Base-by-base conservation (phyloP, 495 filamentous ascomycete genomes). In the Evansstolkia leycettana region DNA sequence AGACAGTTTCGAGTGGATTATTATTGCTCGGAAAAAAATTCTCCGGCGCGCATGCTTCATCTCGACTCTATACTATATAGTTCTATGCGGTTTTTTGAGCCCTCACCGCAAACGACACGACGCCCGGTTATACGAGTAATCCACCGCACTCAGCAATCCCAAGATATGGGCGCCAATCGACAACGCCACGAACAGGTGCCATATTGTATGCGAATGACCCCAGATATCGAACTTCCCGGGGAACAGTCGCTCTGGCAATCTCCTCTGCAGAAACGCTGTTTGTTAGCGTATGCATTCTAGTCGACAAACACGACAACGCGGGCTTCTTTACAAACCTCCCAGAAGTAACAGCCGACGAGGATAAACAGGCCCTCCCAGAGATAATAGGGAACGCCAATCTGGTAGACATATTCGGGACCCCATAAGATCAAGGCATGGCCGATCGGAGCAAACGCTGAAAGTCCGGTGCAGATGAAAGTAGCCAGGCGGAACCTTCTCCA, bases 391-490 rank as follows among this genome's bases (percentile, higher is more conserved):
- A 74, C 51, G 0, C 70, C 70, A 5, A 58, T 55, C 17, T 60
- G 41, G 36, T 39, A 45, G 48, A 67, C 59, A 16, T 65, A 49
- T 5, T 32, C 23, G 25, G 48, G 55, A 0, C 64, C 64, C 36
- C 60, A 68, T 14, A 64, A 40, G 15, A 31, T 38, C 19, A 64
- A 47, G 2, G 58, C 65, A 48, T 73, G 68, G 7, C 56, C 43
- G 7, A 72, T 60, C 0, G 68, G 68, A 15, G 58, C 58, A 20
- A 72, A 54, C 0, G 60, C 67, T 8, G 62, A 69, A 13, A 70
- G 33, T 0, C 59, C 68, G 1, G 65, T 70, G 8, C 47, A 43
- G 13, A 74, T 51, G 31, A 70, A 69, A 7, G 58, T 57, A 52
- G 13, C 57, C 54, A 52, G 29, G 54, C 61, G 37, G 54, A 56